Base-by-base conservation (phyloP, 345 rosid genomes). In the Reutealis trisperma region DNA sequence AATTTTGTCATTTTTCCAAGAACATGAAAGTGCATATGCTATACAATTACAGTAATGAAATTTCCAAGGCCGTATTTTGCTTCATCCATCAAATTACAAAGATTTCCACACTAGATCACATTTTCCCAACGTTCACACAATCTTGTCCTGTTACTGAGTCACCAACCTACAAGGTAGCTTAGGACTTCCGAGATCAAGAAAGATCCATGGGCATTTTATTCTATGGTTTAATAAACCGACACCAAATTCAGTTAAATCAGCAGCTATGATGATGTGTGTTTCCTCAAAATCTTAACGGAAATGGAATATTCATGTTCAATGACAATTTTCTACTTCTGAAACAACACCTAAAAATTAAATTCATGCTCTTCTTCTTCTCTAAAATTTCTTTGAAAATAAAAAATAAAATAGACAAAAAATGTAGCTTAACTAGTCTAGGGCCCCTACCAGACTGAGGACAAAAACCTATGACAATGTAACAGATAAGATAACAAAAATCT, bases 151-250 rank as follows among this genome's bases (percentile, higher is more conserved):
- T 47, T 49, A 18, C 44, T 54, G 14, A 47, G 51, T 8, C 32
- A 32, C 22, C 25, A 24, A 18, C 54, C 15, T 25, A 73, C 34
- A 9, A 42, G 60, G 67, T 55, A 73, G 24, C 44, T 60, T 27
- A 4, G 8, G 41, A 73, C 42, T 45, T 63, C 55, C 57, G 4
- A 4, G 5, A 37, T 5, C 6, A 37, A 37, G 41, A 37, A 30
- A 57, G 63, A 75, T 65, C 71, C 19, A 63, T 74, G 70, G 60
- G 55, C 74, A 11, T 58, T 57, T 8, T 37, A 55, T 45, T 32
- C 21, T 41, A 12, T n/a, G 27, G 51, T 34, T 22, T 37, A 72
- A 32, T 19, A 72, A 72, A 72, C n/a, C 18, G 8, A 72, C 34
- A 57, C 2, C 42, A 22, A 59, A 30, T 41, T 22, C 16, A 34